Evolutionary conservation across 371 early-diverging fungal genomes (phyloP).

Genomic region (Mucor indicus): DNA sequence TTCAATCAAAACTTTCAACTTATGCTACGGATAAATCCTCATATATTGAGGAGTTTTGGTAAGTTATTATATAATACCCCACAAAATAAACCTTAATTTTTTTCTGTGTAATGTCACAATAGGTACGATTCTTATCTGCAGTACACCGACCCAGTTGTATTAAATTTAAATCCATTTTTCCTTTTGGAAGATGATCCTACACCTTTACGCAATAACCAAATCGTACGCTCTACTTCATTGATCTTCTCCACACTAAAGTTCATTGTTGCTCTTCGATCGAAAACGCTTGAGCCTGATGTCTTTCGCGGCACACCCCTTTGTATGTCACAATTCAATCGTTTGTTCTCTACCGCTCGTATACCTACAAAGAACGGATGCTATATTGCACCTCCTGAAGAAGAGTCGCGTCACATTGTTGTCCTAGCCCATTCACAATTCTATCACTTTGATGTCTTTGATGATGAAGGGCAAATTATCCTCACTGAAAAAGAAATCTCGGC

Average conservation of each 20-base stretch:
- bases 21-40: slow-evolving; percentile 57
- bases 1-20: slow-evolving; percentile 74
- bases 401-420: slow-evolving; percentile 57
- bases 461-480: slow-evolving; percentile 33
- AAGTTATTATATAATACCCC: slow-evolving; percentile 12
- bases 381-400: slow-evolving; percentile 39
- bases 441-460: slow-evolving; percentile 61
- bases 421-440: slow-evolving; percentile 62
- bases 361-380: slow-evolving; percentile 48
- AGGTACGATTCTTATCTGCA: slow-evolving; percentile 52
- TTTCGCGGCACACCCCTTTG: slow-evolving; percentile 61
- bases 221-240: slow-evolving; percentile 48
- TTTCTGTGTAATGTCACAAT: no score
- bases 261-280: slow-evolving; percentile 38
- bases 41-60: slow-evolving; percentile 59
- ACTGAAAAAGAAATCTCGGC: slow-evolving; percentile 49
- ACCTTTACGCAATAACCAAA: slow-evolving; percentile 44
- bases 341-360: slow-evolving; percentile 60
- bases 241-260: slow-evolving; percentile 54
- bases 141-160: slow-evolving; percentile 42
- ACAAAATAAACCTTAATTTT: slow-evolving; percentile 5
- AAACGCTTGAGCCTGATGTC: slow-evolving; percentile 61
- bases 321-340: slow-evolving; percentile 62
- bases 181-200: slow-evolving; percentile 52
- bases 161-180: slow-evolving; percentile 51